Base-by-base conservation (phyloP, 768 basidiomycete genomes). In the Boletus insuetus region DNA sequence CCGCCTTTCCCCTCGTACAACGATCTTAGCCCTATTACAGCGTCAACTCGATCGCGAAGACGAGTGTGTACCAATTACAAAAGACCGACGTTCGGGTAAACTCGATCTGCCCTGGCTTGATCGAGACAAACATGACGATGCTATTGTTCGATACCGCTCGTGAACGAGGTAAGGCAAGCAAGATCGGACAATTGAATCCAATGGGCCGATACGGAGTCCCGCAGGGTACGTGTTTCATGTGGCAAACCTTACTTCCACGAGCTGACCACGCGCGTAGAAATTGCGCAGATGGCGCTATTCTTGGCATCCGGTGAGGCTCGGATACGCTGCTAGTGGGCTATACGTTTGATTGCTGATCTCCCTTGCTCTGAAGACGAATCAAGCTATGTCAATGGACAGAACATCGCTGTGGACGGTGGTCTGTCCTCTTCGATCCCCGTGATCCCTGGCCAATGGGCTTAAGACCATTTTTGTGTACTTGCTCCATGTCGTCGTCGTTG, bases 341-440 rank as follows among this genome's bases (percentile, higher is more conserved):
- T 34, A 20, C 31, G 13, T 54, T 58, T 47, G 54, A 53, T 31
- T 24, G 44, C 57, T 53, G 41, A 62, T 39, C 46, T 50, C 7
- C 46, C 14, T 37, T 55, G 41, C 38, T 37, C 32, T 46, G 11
- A 66, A 92, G 92, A 94, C 62, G 90, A 92, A 58, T 86, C 91
- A 2, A 94, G 91, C 71, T 95, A 94, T 70, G 84, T 98, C 53
- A 97, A 95, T 65, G 95, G 91, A 16, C 90, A 94, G 65, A 87
- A 85, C 63, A 79, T 92, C 31, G 86, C 87, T 0, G 87, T 94
- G 31, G 94, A 96, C 61, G 95, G 94, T 8, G 94, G 92, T 1
- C 70, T 96, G 55, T 86, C 89, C 12, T 75, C 86, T 24, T 91
- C 91, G 0, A 82, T 84, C 63, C 93, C 92, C 6, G 85, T 92